These are phyloP conservation scores for Arachnomyces sp. DNA, from an alignment of 2,329 filamentous ascomycete species.

Conservation along the genomic window DNA sequence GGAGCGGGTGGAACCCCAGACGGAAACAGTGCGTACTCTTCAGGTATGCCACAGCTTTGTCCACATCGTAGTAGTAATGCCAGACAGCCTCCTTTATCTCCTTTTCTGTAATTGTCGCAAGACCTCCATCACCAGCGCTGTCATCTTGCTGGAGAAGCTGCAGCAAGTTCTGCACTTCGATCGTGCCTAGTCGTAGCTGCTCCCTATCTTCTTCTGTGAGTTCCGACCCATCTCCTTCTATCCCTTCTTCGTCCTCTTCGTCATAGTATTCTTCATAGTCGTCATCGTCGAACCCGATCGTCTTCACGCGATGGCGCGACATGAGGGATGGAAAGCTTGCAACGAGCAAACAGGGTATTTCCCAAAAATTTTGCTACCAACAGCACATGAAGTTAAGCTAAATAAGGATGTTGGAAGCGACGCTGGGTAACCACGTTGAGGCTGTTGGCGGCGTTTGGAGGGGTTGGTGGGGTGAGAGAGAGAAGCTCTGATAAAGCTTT, in stretches of 20 bases:
- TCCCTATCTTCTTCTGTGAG: slow-evolving; percentile 40
- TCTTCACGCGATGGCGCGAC: slow-evolving; percentile 41
- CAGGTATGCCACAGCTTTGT: slow-evolving; percentile 75
- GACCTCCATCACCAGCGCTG: too few species aligned
- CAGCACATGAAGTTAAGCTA: too few species aligned
- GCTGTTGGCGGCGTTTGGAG: slow-evolving; percentile 2
- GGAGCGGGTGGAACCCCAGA: not conserved
- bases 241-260: not conserved
- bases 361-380: too few species aligned
- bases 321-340: slow-evolving; percentile 20
- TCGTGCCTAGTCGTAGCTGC: slow-evolving; percentile 58
- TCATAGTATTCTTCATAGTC: slow-evolving; percentile 34
- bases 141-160: slow-evolving; percentile 27
- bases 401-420: too few species aligned
- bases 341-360: too few species aligned
- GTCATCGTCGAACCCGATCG: slow-evolving; percentile 36
- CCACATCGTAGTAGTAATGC: slow-evolving; percentile 93
- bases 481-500: too few species aligned
- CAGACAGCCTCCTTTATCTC: slow-evolving; percentile 87
- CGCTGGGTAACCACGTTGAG: too few species aligned
- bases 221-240: slow-evolving; percentile 16
- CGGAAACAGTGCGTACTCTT: slow-evolving; percentile 46
- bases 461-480: not conserved
- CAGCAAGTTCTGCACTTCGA: slow-evolving; percentile 59
- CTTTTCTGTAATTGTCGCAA: slow-evolving; percentile 48